Percentiles rank a stretch among this genome's conserved stretches.
Conservation (phyloP, 148 eudicot genomes). For the Chenopodium quinoa region DNA sequence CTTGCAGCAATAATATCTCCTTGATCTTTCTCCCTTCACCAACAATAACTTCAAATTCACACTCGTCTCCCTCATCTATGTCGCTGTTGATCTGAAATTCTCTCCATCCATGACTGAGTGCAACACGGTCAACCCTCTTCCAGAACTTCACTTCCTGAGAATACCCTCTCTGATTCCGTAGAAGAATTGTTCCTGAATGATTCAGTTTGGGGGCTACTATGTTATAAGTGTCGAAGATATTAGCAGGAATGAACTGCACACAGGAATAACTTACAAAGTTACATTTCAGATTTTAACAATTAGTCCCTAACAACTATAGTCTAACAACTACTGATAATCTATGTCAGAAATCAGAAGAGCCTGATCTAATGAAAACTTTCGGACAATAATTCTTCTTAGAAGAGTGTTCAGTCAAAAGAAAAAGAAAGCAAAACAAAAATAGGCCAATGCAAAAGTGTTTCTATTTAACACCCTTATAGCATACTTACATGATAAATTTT, state of each 20-base stretch:
- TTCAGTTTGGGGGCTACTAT: not conserved
- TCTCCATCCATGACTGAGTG: constrained; percentile 5
- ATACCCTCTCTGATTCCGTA: constrained; percentile 3
- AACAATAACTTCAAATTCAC: constrained; percentile 10
- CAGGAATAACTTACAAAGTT: not conserved
- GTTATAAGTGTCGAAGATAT: not conserved
- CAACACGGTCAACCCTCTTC: not conserved
- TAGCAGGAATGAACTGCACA: constrained; percentile 18
- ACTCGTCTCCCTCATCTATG: not conserved
- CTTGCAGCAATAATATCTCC: constrained; percentile 7
- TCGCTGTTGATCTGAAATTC: not conserved
- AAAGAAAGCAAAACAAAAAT: too few species aligned
- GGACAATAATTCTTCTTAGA: too few species aligned
- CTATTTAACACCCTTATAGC: too few species aligned
- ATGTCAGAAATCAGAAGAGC: too few species aligned
- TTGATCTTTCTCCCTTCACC: constrained; percentile 1
- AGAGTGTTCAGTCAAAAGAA: too few species aligned
- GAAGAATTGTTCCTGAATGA: not conserved
- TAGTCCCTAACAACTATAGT: too few species aligned
- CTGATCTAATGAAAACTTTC: too few species aligned
- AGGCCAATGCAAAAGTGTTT: too few species aligned
- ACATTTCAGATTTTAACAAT: too few species aligned
- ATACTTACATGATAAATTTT: too few species aligned
- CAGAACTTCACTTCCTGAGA: not conserved
- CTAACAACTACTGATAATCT: too few species aligned